Evolutionary conservation across 1,284 basidiomycete genomes (phyloP), one percentile per base, ranked within the genome.

Genomic region (Cryptococcus sp.): DNA sequence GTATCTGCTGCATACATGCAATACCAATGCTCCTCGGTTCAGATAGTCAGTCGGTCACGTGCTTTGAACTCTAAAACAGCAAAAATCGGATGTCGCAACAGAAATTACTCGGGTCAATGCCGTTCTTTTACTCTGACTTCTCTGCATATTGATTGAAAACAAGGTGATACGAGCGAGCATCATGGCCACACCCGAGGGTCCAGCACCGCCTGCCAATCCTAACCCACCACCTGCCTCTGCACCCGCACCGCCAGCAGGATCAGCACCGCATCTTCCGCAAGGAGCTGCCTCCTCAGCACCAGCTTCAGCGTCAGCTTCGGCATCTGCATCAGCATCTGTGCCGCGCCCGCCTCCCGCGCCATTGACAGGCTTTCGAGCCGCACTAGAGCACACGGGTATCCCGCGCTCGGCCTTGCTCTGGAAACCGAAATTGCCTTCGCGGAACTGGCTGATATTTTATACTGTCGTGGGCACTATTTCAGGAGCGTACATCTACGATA

Each of bases 361-460:
- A 46, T 63, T 75, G 8, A 64, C 66, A 37, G 74, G 71, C 22
- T 74, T 70, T 60, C 65, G 66, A 20, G 63, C 67, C n/a, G 78
- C 79, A 7, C 73, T 82, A 38, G 72, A 74, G 60, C 79, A 78
- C 67, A 80, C 81, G 25, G 81, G 81, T 54, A 68, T 82, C 6
- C 81, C 81, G 10, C 74, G 74, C 44, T 68, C 67, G 5, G 76
- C 81, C 16, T 70, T 81, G n/a, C 69, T 68, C 3, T 80, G 75
- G 74, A 77, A 79, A 59, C 81, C 80, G 6, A 69, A 72, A 19
- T 83, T 96, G 40, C 93, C 94, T 6, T 92, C 89, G 2, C 84
- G 91, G 61, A 96, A 96, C 73, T 93, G 91, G 91, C 50, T 63
- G 19, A 93, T 97, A 71, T 97, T 96, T 78, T 82, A 92, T 59